These are phyloP conservation scores for Retiboletus flavoniger DNA, from an alignment of 1,284 basidiomycete genomes.

Conservation along the genomic window DNA sequence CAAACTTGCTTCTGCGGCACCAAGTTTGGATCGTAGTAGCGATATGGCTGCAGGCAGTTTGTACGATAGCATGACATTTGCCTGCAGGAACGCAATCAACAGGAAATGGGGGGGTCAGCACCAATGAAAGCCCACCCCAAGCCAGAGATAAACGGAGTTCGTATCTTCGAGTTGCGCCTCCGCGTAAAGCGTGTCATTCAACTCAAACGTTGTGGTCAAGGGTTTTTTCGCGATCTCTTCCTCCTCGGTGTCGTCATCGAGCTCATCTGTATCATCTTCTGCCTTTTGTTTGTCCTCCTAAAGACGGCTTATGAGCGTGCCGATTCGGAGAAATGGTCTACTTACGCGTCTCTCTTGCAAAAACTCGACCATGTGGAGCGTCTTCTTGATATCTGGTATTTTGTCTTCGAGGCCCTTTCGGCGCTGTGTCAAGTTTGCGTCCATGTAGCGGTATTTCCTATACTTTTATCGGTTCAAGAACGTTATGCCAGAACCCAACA, in stretches of 20 bases:
- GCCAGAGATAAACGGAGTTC: constrained; percentile 92
- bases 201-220: constrained; percentile 86
- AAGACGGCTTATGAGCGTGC: neutral
- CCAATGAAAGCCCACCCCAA: constrained; percentile 70
- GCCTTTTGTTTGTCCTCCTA: constrained; percentile 62
- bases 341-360: constrained; percentile 70
- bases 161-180: constrained; percentile 87
- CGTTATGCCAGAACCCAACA: constrained; percentile 18
- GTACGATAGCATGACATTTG: constrained; percentile 98
- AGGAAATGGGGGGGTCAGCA: neutral
- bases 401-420: constrained; percentile 84
- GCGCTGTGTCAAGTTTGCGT: constrained; percentile 80
- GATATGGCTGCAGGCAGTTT: constrained; percentile 79
- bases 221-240: constrained; percentile 45
- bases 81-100: constrained; percentile 47
- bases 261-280: constrained; percentile 43
- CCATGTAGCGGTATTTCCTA: constrained; percentile 99
- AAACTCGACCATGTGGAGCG: constrained; percentile 85
- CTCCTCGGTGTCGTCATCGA: constrained; percentile 46
- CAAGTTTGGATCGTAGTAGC: constrained; percentile 79
- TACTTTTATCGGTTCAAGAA: constrained; percentile 31
- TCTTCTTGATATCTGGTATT: constrained; percentile 96
- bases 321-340: constrained; percentile 7
- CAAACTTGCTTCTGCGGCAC: constrained; percentile 69
- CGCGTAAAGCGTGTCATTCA: constrained; percentile 94